Percentiles rank a stretch among this genome's conserved stretches.
Evolutionary conservation across 441 rosid genomes (phyloP).

Genomic region (Geranium incanum): DNA sequence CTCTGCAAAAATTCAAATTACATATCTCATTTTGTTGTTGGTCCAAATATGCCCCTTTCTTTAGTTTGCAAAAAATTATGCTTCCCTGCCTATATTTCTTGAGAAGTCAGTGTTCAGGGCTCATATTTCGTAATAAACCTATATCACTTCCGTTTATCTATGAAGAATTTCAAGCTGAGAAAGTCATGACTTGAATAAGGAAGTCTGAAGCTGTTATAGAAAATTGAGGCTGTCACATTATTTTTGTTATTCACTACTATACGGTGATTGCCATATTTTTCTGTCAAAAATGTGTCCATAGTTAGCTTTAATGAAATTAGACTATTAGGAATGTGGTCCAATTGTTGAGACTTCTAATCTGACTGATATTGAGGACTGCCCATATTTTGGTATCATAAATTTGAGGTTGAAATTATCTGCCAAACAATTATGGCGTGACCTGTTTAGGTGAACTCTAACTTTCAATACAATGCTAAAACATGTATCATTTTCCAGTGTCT

Average conservation of each 20-base stretch:
- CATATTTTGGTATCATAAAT: background rate
- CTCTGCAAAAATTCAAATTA: background rate
- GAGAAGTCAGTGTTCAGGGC: background rate
- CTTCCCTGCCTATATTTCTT: background rate
- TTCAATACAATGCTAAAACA: background rate
- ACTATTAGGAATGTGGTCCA: background rate
- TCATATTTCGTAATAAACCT: background rate
- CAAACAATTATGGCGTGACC: background rate
- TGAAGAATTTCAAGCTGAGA: slow-evolving; percentile 10
- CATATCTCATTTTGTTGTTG: background rate
- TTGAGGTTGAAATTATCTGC: background rate
- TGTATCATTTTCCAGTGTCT: background rate
- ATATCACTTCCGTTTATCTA: background rate
- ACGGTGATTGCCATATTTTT: background rate
- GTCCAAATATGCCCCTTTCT: background rate
- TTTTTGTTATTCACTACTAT: too few relatives aligned
- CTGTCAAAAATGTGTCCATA: background rate
- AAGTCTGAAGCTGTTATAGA: background rate
- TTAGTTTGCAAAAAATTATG: background rate
- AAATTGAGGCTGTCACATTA: too few relatives aligned
- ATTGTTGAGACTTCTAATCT: background rate
- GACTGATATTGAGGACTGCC: background rate
- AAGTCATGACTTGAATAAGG: slow-evolving; percentile 1
- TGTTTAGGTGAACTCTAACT: background rate
- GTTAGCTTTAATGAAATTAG: too few relatives aligned